Base-by-base conservation (phyloP, 441 rosid genomes). In the Kokia cookei region DNA sequence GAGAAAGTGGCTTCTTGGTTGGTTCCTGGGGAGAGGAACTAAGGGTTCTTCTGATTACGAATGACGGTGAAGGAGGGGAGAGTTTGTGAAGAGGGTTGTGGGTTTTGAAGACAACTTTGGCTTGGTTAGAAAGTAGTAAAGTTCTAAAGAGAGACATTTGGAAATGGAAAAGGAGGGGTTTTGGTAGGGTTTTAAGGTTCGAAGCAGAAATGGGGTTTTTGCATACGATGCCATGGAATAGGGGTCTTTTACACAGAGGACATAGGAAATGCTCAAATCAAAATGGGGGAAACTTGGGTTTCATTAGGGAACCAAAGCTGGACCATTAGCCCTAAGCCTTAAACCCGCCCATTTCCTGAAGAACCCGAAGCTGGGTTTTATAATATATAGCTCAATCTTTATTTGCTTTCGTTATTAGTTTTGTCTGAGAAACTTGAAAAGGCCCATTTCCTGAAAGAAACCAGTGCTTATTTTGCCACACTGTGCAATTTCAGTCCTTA, bases 1-100 rank as follows among this genome's bases (percentile, higher is more conserved):
- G 69, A 73, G 62, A 61, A 45, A 90, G 87, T 1, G 90, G 83
- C 62, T 79, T 81, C 72, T 61, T 77, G 50, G 64, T 60, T 64
- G 42, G 55, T 10, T 69, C 71, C 57, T 74, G 47, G 15, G 77
- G n/a, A 50, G 82, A 60, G 47, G 86, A 74, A 7, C 65, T 50
- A 51, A 81, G 48, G 32, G 61, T 62, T 80, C 85, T 81, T 80
- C 85, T 81, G 26, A 45, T 17, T 48, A 75, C 48, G 24, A 59
- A 66, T 1, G 26, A 63, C 22, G 76, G 71, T 19, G 45, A 71
- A 17, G 13, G 35, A 59, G 72, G 55, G 29, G 69, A 14, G 60
- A 1, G 11, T 51, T 17, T 51, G 72, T 51, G 53, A 17, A 58
- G 63, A 62, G 80, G 64, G 19, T 55, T 76, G 2, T 47, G 80